Evolutionary conservation across 148 eudicot genomes (phyloP).

Genomic region (Salicornia ramosissima): DNA sequence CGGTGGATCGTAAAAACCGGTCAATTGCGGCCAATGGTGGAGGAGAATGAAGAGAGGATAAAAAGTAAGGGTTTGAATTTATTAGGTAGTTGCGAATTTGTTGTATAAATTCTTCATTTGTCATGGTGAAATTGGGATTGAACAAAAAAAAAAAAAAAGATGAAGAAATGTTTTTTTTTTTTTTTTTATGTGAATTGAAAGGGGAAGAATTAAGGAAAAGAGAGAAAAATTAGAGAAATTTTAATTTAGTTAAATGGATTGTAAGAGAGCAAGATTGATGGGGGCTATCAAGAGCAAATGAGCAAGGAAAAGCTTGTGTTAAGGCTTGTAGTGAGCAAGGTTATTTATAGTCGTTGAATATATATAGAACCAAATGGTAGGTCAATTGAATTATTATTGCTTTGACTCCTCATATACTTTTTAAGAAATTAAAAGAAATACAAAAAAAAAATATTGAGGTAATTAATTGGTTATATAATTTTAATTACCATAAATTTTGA

Average conservation of each 20-base stretch:
- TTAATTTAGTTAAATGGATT: not conserved
- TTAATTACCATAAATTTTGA: conserved; percentile 17
- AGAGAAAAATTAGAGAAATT: conserved; percentile 6
- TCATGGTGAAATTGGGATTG: not conserved
- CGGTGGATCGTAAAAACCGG: conserved; percentile 32
- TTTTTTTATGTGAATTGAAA: not conserved
- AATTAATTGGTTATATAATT: conserved; percentile 12
- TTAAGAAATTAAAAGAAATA: conserved; percentile 7
- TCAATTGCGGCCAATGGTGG: conserved; percentile 51
- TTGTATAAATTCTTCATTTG: conserved; percentile 20
- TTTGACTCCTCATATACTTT: conserved; percentile 41
- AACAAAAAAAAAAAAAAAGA: no score
- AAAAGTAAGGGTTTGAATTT: conserved; percentile 15
- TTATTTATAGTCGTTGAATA: conserved; percentile 23
- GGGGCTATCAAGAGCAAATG: not conserved
- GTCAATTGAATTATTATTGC: not conserved
- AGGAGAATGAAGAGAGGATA: conserved; percentile 21
- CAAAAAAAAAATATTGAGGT: conserved; percentile 14
- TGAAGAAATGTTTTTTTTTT: not conserved
- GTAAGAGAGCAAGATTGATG: conserved; percentile 17
- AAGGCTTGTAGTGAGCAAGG: conserved; percentile 22
- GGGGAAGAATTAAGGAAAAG: not conserved
- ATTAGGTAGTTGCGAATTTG: conserved; percentile 21
- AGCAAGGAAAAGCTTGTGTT: conserved; percentile 15
- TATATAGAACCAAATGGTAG: conserved; percentile 28